These are phyloP conservation scores for Pythium vanterpoolii DNA, from an alignment of 352 stramenopile genomes.

Conservation along the genomic window DNA sequence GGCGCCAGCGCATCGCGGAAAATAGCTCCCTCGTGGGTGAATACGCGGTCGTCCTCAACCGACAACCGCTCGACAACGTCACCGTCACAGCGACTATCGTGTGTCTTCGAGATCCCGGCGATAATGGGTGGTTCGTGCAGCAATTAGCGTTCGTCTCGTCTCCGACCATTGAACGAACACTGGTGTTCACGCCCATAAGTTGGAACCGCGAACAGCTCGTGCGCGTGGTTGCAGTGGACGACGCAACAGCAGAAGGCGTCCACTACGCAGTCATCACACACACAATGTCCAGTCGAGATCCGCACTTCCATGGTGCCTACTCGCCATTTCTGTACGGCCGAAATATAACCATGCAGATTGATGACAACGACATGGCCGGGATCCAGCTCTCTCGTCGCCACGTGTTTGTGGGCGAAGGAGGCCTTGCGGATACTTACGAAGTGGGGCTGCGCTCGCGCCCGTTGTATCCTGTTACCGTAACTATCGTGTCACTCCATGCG, in stretches of 20 bases:
- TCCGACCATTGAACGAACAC: slow-evolving; percentile 13
- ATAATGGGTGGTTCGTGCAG: slow-evolving; percentile 26
- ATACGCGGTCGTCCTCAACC: slow-evolving; percentile 70
- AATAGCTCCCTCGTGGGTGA: slow-evolving; percentile 38
- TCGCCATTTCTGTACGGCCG: slow-evolving; percentile 63
- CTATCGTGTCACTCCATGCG: slow-evolving; percentile 37
- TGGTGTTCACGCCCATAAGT: slow-evolving; percentile 48
- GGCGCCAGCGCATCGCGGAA: slow-evolving; percentile 48
- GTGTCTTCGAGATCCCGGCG: slow-evolving; percentile 24
- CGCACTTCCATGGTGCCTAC: slow-evolving; percentile 44
- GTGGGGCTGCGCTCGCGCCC: slow-evolving; percentile 52
- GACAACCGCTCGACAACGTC: slow-evolving; percentile 49
- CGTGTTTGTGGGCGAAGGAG: slow-evolving; percentile 58
- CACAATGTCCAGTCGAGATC: slow-evolving; percentile 36
- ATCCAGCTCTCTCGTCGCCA: slow-evolving; percentile 52
- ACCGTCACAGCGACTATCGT: slow-evolving; percentile 42
- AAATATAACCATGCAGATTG: slow-evolving; percentile 60
- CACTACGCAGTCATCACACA: slow-evolving; percentile 66
- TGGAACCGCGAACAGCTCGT: slow-evolving; percentile 76
- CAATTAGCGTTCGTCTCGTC: slow-evolving; percentile 37
- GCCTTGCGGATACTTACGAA: slow-evolving; percentile 48
- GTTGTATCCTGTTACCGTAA: slow-evolving; percentile 53
- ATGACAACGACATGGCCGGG: slow-evolving; percentile 61
- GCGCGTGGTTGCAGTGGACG: slow-evolving; percentile 48
- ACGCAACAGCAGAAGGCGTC: slow-evolving; percentile 48